Evolutionary conservation across 2,329 filamentous ascomycete species (phyloP), one percentile per base, ranked within the genome.

Genomic region (Septoria linicola): DNA sequence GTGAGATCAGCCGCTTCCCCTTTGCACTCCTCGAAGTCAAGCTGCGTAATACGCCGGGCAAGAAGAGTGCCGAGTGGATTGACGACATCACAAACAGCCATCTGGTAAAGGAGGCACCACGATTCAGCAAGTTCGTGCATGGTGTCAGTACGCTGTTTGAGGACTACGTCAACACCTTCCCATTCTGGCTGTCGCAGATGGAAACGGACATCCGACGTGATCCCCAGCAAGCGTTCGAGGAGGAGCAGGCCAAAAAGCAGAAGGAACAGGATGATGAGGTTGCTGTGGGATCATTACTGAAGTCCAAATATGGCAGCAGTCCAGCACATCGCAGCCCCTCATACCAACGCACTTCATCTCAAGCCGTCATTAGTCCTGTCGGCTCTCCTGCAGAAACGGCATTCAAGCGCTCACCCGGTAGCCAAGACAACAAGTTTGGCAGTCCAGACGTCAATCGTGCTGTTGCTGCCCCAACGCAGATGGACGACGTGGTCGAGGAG

Each of bases 61-160:
- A 82, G 59, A 90, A 88, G 70, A 82, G 84, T 49, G 85, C 87
- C 3, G 81, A 85, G 58, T 99, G 93, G 93, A 78, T 97, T 27
- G 82, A 90, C 60, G 93, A 99, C 61, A 75, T 99, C 60, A 96
- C 95, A 82, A 80, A 82, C 45, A 96, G 90, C 4, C 92, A 99
- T 70, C 80, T 99, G 3, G 88, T 99, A 57, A 90, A 96, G 67
- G 84, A 90, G 39, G 85, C 88, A 0, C 89, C 91, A 1, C 83
- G 87, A 43, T 99, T 99, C 73, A 96, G 90, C 63, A 99, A 99
- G 70, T 99, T 97, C 63, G 87, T 95, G 2, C 92, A 99, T 64
- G 93, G 93, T 55, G 85, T 95, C 3, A 91, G 92, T 6, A 85
- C 86, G 32, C 78, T 99, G 2, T 97, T 97, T 61, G 93, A 97